A percentile compares a stretch with the other conserved stretches of the same genome.
phyloP scores from a whole-genome alignment of 768 basidiomycete genomes.

The Russula lepida region DNA sequence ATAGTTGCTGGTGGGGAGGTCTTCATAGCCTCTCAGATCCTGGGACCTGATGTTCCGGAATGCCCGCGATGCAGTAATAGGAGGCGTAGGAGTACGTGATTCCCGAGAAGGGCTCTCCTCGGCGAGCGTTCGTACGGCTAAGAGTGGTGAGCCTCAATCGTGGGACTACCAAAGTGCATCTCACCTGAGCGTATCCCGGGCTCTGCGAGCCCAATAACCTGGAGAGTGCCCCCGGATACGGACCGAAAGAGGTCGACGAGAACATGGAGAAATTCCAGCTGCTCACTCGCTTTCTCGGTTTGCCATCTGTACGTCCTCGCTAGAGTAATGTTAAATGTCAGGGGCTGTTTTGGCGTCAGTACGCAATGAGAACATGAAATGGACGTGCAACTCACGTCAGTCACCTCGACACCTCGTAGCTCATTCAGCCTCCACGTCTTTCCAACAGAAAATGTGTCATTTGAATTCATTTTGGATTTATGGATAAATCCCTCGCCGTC shows the following conservation, averaged over 20 bases:
- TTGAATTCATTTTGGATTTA: conserved; percentile 94
- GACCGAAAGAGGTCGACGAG: conserved; percentile 51
- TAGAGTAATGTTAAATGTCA: conserved; percentile 71
- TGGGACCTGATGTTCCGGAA: neutral
- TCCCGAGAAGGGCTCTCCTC: neutral
- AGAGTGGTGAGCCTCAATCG: neutral
- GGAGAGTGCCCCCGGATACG: conserved; percentile 35
- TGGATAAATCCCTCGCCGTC: conserved; percentile 71
- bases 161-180: conserved; percentile 16
- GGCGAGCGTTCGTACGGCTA: neutral
- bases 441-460: conserved; percentile 91
- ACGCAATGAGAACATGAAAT: neutral
- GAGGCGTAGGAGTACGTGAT: conserved; percentile 12
- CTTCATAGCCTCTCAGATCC: conserved; percentile 8
- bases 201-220: conserved; percentile 51
- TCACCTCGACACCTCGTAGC: conserved; percentile 69
- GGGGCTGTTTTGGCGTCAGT: conserved; percentile 35
- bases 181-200: conserved; percentile 31
- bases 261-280: conserved; percentile 59
- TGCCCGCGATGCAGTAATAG: neutral
- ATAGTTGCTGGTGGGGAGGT: conserved; percentile 4
- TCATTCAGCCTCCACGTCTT: conserved; percentile 92
- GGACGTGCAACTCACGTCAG: conserved; percentile 24
- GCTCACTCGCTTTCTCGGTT: conserved; percentile 69
- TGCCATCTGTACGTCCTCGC: conserved; percentile 89